Base-by-base conservation (phyloP, 345 rosid genomes). In the Pelargonium nanum region DNA sequence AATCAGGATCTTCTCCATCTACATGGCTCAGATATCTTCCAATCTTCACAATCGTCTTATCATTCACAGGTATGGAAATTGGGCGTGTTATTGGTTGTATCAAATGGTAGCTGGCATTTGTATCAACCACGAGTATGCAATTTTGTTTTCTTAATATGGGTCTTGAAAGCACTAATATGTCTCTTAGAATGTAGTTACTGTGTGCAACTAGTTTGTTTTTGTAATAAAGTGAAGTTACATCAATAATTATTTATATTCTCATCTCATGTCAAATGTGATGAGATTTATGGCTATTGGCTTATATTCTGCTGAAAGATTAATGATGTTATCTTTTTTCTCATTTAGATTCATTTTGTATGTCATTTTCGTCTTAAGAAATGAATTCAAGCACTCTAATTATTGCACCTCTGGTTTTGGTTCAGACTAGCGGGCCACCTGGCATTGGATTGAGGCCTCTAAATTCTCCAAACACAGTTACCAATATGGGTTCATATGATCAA, bases 351-450 rank as follows among this genome's bases (percentile, higher is more conserved):
- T n/a, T 12, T 59, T 66, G 52, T 53, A 5, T 7, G 24, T 17
- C 17, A 24, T 16, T 56, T 24, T 17, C 40, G 19, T 56, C 6
- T 15, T 24, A 24, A 19, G 34, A 56, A 25, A 8, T 17, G 9
- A n/a, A 22, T 25, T 22, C 40, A 6, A 56, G 20, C 22, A 1
- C 16, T 2, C 21, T 24, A 25, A 56, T 26, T 16, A 25, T 24
- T 15, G 4, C 26, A 34, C n/a, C 26, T 30, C 17, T 48, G 55
- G 68, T 45, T 64, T 68, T 66, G 44, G 30, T 70, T 71, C 79
- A 86, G 90, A 79, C 88, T 54, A 85, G 91, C 58, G 97, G 95
- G 68, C 80, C 91, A 61, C 94, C 87, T 24, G 92, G 96, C 61
- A 83, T 87, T 67, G 97, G 95, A 50, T 61, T 88, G 61, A 90